Percentiles rank a stretch among this genome's conserved stretches.
These are phyloP conservation scores for Mycena venus DNA, from an alignment of 768 basidiomycete genomes.

Conservation along the genomic window DNA sequence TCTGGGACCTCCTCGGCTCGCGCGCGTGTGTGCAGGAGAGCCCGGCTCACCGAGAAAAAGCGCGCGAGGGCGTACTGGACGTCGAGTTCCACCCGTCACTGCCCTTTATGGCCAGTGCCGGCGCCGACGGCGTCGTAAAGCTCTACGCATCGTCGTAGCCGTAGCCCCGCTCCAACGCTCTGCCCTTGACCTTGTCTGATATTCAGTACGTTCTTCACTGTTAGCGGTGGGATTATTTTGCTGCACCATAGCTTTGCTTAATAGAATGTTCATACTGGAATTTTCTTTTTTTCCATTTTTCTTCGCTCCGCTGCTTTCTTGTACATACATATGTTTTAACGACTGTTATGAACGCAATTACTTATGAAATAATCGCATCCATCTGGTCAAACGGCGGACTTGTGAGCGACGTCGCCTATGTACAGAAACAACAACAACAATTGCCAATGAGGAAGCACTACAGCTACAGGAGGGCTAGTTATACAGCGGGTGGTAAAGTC, in stretches of 20 bases:
- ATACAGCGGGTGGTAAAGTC: conserved; percentile 44
- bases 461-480: conserved; percentile 54
- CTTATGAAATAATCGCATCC: conserved; percentile 21
- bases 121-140: conserved; percentile 96
- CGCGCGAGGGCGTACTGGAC: conserved; percentile 90
- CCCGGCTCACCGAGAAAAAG: conserved; percentile 90
- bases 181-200: conserved; percentile 15
- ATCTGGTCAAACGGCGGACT: background rate
- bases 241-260: conserved; percentile 29
- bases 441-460: conserved; percentile 43
- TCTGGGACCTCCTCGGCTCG: conserved; percentile 92
- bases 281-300: conserved; percentile 21
- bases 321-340: conserved; percentile 35
- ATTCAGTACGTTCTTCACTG: conserved; percentile 31
- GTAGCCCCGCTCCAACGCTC: conserved; percentile 13
- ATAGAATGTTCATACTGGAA: conserved; percentile 37
- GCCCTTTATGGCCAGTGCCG: conserved; percentile 92
- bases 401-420: too few species aligned
- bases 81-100: conserved; percentile 88
- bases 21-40: conserved; percentile 91
- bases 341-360: conserved; percentile 32
- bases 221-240: conserved; percentile 24
- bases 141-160: conserved; percentile 89
- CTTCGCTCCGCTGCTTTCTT: conserved; percentile 31
- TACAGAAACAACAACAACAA: conserved; percentile 15